Evolutionary conservation across 2,329 filamentous ascomycete genomes (phyloP).

Genomic region (Fusarium clavum): DNA sequence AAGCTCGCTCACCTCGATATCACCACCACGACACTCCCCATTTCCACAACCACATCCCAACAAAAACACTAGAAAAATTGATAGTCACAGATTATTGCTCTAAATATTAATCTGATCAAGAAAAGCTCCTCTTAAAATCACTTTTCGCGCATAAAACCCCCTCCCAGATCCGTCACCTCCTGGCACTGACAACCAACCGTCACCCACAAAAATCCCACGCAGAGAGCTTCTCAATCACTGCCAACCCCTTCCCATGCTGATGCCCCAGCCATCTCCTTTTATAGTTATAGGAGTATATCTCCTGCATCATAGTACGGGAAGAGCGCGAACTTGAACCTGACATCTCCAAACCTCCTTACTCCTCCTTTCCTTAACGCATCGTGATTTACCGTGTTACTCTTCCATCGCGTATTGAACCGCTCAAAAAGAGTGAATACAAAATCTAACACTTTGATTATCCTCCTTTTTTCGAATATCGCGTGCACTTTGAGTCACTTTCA

Average conservation of each 20-base stretch:
- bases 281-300: not conserved
- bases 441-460: not conserved
- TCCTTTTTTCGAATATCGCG: not conserved
- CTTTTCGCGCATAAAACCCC: not conserved
- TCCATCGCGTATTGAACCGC: conserved; percentile 4
- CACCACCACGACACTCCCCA: not conserved
- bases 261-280: conserved; percentile 11
- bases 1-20: not conserved
- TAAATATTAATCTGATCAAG: not conserved
- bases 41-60: not conserved
- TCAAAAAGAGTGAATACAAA: not conserved
- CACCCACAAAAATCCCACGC: not conserved
- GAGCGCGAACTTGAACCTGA: not conserved
- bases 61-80: not conserved
- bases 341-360: not conserved
- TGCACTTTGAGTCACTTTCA: not conserved
- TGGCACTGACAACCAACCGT: conserved; percentile 23
- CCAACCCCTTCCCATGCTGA: not conserved
- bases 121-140: not conserved
- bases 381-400: conserved; percentile 13
- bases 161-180: not conserved
- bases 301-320: not conserved
- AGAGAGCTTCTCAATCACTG: not conserved
- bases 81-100: not conserved
- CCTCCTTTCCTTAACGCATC: conserved; percentile 2